Conservation (phyloP, 2,329 filamentous ascomycete species). For the Neonectria coccinea region DNA sequence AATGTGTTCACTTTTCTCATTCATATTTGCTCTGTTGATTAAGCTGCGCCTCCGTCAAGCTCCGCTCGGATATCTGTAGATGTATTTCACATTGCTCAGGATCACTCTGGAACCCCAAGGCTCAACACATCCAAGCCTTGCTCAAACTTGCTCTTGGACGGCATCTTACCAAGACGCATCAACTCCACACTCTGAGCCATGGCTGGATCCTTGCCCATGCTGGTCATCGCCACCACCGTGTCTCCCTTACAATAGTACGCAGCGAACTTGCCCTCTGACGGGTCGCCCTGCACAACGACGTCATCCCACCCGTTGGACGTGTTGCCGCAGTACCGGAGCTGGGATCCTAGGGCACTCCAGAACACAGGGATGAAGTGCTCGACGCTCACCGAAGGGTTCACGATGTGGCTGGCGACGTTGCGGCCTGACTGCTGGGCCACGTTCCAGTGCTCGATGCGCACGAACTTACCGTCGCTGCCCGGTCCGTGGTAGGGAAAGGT, state of each 20-base stretch:
- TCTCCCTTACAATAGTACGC: constrained; percentile 92
- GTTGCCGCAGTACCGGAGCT: constrained; percentile 94
- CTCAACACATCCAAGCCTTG: constrained; percentile 67
- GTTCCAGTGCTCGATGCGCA: constrained; percentile 98
- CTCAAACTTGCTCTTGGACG: constrained; percentile 80
- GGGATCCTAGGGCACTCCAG: constrained; percentile 92
- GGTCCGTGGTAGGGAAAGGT: constrained; percentile 95
- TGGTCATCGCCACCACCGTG: constrained; percentile 88
- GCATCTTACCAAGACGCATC: constrained; percentile 87
- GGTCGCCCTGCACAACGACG: constrained; percentile 81
- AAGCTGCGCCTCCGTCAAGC: neutral
- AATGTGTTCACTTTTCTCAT: neutral
- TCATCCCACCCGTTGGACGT: constrained; percentile 86
- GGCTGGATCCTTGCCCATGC: constrained; percentile 89
- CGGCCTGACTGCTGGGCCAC: constrained; percentile 95
- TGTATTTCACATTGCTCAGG: neutral
- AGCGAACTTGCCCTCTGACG: constrained; percentile 82
- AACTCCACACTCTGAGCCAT: constrained; percentile 86
- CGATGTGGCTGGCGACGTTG: constrained; percentile 81
- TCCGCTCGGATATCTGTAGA: neutral
- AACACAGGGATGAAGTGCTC: constrained; percentile 92
- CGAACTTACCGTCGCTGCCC: constrained; percentile 76
- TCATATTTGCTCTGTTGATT: neutral
- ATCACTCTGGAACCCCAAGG: constrained; percentile 48
- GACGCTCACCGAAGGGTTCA: constrained; percentile 69